phyloP scores from a whole-genome alignment of 1,284 basidiomycete species.

The Spongispora temasekensis region DNA sequence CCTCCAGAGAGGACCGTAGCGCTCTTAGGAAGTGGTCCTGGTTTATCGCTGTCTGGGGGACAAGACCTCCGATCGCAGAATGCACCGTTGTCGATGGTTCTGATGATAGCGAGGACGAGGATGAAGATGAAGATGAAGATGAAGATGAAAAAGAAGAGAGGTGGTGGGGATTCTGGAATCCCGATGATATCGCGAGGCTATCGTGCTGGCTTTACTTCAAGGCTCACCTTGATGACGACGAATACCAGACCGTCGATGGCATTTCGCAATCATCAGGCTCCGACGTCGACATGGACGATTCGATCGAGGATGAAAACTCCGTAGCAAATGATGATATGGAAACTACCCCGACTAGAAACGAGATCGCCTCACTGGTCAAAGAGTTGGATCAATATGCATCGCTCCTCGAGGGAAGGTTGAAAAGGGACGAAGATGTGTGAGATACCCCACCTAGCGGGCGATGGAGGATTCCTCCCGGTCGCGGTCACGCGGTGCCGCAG shows the following conservation, averaged over 20 bases:
- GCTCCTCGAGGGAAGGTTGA: conserved; percentile 49
- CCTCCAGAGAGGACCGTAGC: conserved; percentile 48
- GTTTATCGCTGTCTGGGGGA: conserved; percentile 74
- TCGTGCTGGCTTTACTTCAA: conserved; percentile 63
- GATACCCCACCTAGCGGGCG: conserved; percentile 2
- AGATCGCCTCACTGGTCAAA: conserved; percentile 44
- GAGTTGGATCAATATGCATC: conserved; percentile 51
- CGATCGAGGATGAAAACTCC: conserved; percentile 8
- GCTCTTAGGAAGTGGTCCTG: conserved; percentile 63
- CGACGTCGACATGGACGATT: conserved; percentile 27
- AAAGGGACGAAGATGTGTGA: conserved; percentile 22
- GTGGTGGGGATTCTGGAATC: conserved; percentile 77
- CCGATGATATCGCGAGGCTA: conserved; percentile 62
- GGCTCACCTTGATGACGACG: conserved; percentile 44
- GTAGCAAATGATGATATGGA: conserved; percentile 5
- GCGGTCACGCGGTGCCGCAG: conserved; percentile 4
- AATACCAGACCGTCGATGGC: neutral
- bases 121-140: conserved; percentile 23
- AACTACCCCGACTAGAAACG: conserved; percentile 28
- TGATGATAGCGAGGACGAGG: conserved; percentile 27
- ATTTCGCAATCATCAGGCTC: conserved; percentile 2
- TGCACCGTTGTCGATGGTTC: conserved; percentile 18
- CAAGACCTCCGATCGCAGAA: conserved; percentile 42
- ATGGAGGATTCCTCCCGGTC: conserved; percentile 7
- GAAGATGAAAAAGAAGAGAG: conserved; percentile 42